A percentile compares a stretch with the other conserved stretches of the same genome.
Evolutionary conservation across 164 flowering plant genomes (phyloP).

Genomic region (Euptelea pleiosperma): DNA sequence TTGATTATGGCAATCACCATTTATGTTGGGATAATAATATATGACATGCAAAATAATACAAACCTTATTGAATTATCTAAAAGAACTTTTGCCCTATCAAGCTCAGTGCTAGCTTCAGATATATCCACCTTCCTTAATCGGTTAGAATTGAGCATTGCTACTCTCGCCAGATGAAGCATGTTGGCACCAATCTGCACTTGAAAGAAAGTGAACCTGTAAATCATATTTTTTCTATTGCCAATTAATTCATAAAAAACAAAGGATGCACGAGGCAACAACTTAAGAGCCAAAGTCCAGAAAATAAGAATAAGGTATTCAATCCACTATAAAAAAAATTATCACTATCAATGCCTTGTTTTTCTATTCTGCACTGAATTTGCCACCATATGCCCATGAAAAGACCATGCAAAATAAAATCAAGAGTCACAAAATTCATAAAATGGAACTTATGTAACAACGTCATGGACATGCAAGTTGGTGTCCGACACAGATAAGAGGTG

Average conservation of each 20-base stretch:
- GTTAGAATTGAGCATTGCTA: conserved; percentile 44
- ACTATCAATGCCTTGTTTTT: not conserved
- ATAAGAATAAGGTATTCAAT: not conserved
- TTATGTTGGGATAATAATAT: not conserved
- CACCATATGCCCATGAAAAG: not conserved
- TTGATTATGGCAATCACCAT: not conserved
- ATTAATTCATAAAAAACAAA: not conserved
- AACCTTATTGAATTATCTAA: conserved; percentile 57
- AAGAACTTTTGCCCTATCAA: conserved; percentile 53
- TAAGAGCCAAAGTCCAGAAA: not conserved
- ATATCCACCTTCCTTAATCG: conserved; percentile 33
- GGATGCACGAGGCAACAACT: not conserved
- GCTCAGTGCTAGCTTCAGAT: conserved; percentile 51
- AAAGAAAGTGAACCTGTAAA: conserved; percentile 3
- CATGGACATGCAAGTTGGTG: no score
- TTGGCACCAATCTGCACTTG: conserved; percentile 59
- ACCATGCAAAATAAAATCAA: not conserved
- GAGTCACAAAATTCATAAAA: no score
- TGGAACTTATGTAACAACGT: no score
- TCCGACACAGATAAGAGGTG: no score
- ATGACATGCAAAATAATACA: not conserved
- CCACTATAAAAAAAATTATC: not conserved
- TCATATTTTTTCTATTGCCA: not conserved
- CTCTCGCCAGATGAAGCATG: conserved; percentile 66
- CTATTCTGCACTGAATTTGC: no score